Evolutionary conservation across 2,329 filamentous ascomycete species (phyloP), one percentile per base, ranked within the genome.

Genomic region (Aspergillus sp.): DNA sequence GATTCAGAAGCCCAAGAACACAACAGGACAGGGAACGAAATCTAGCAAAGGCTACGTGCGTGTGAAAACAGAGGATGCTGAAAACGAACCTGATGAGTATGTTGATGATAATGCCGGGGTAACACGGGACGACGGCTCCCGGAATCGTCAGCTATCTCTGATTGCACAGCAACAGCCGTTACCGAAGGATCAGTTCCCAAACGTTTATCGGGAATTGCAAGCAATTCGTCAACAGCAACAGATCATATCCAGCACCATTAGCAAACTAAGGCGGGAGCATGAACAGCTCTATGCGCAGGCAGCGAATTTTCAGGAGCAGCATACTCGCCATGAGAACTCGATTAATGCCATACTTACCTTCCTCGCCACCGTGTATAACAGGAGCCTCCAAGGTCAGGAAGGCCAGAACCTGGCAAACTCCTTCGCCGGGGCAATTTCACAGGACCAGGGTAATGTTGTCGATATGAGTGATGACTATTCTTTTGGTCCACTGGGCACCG

Each of bases 321-420:
- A 98, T 70, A 92, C 93, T 66, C 88, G 95, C n/a, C 95, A 99
- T 69, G 95, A 99, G 72, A 96, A 93, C 71, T 97, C 93, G 0
- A 98, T 99, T 76, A 98, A 97, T 70, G 93, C 93, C n/a, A 98
- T 99, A 61, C 83, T 99, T 43, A 96, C 93, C 50, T 98, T 99
- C 74, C 83, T 99, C 19, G 95, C 93, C 46, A 98, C 96, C 12
- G 93, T 99, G 43, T 99, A 98, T 77, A 90, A 96, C 62, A 89
- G 96, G 69, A 96, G 91, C 62, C 78, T 99, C 50, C 93, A 97
- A 71, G 91, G 93, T 37, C 89, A 93, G 66, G 87, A 87, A 33
- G 84, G 85, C 1, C 86, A 90, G 69, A 93, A 90, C 59, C 84
- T 98, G 43, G 87, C 90, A 56, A 93, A 96, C 65, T 88, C 96